Base-by-base conservation (phyloP, 805 yeast species). In the Danielozyma ontarioensis region DNA sequence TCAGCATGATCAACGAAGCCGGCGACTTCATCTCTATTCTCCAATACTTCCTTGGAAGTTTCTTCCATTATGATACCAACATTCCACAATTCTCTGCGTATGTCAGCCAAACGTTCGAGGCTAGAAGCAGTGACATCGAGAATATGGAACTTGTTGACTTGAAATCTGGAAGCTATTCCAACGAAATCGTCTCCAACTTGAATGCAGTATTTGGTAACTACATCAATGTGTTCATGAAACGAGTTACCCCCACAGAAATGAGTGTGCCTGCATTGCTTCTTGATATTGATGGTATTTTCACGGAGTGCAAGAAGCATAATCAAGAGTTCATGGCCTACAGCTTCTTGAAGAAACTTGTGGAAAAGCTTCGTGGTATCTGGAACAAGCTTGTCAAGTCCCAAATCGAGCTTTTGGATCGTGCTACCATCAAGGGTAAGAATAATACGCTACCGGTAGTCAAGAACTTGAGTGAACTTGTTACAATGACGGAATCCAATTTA, bases 281-380 rank as follows among this genome's bases (percentile, higher is more conserved):
- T 2, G 53, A 55, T 18, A 35, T 66, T 32, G 61, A 56, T 24
- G 37, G 40, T 47, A 53, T 40, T 36, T 44, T 31, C 31, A 55
- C 25, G 35, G 72, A 43, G 50, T 70, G 55, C 13, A 70, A 70
- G 7, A 58, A 73, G 17, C 33, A 36, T 8, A 74, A 76, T 50
- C 88, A 81, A 48, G 95, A 84, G 41, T 85, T 71, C 44, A 51
- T 66, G 25, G 58, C 72, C 14, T 61, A 73, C 37, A 65, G 70
- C 25, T 62, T 70, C 33, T 62, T 81, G 40, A 65, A 63, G 21
- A 75, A 74, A 39, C 42, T 78, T 4, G 57, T 64, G n/a, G 76
- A 76, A 18, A 74, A 72, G 50, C 61, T 78, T 28, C 59, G 58
- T 26, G 57, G 55, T 23, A 62, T 64, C 13, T 86, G 95, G 95